Base-by-base conservation (phyloP, 2,329 filamentous ascomycete species). In the Cladosporium oxysporum region DNA sequence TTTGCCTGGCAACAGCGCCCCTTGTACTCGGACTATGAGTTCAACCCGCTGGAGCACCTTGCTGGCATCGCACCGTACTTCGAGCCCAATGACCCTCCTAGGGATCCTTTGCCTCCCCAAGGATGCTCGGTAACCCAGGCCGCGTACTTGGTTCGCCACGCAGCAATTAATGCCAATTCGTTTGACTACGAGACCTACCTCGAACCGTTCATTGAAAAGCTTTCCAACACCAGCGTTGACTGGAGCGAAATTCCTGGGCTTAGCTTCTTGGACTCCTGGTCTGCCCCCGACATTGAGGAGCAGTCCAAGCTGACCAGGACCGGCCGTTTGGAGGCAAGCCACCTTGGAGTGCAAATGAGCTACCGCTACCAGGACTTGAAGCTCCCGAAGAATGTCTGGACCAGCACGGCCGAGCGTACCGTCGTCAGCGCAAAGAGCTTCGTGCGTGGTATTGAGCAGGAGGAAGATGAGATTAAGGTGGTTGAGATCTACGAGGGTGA, bases 391-490 rank as follows among this genome's bases (percentile, higher is more conserved):
- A 83, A 82, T 58, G 80, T 89, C 1, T 90, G 87, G 87, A 82
- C 87, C 1, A 87, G 85, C 7, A 88, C 86, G 0, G 87, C 88
- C 0, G 87, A 89, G 75, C 79, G 88, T 21, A 89, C 87, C 0
- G 79, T 82, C 52, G 82, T 86, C 74, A 87, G 84, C 10, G 86
- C 87, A 0, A 77, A 85, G 70, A 83, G 84, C 0, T 82, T 90
- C 18, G 85, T 87, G 29, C 80, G 83, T 3, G 87, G 86, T 0
- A 78, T 88, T 11, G 83, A 87, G 69, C 76, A 78, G 4, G 71
- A 82, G 82, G 53, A 84, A 83, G 69, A 81, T 84, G 78, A 79
- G 60, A 87, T 88, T 67, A 77, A 84, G 57, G 79, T 87, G 8
- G 81, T 87, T 53, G 79, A 80, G 69, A 78, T 90, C 61, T 83